phyloP scores from a whole-genome alignment of 2,329 filamentous ascomycete species.

The Ceratocystis huliohia region DNA sequence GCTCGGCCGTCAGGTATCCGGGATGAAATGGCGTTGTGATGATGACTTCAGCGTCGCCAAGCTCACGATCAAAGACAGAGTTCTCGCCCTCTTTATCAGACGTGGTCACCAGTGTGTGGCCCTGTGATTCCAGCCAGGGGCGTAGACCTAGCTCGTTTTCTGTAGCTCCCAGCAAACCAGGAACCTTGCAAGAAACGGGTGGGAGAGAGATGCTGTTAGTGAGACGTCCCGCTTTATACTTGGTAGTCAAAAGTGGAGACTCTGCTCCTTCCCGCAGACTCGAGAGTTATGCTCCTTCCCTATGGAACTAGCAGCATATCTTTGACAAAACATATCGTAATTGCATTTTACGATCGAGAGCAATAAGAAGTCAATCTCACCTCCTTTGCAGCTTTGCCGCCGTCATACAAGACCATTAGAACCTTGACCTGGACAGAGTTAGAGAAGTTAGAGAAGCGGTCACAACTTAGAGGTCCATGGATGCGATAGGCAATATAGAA shows the following conservation, averaged over 20 bases:
- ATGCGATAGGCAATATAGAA: background rate
- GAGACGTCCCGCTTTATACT: background rate
- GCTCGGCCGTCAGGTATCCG: conserved; percentile 91
- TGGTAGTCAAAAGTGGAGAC: background rate
- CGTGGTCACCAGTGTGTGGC: conserved; percentile 92
- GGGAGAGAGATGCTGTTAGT: conserved; percentile 12
- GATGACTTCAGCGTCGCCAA: conserved; percentile 95
- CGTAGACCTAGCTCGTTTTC: conserved; percentile 97
- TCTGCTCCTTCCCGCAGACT: background rate
- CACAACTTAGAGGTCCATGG: background rate
- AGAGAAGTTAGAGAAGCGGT: background rate
- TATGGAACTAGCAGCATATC: background rate
- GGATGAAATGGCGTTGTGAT: conserved; percentile 99
- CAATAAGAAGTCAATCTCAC: conserved; percentile 36
- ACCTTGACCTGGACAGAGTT: conserved; percentile 63
- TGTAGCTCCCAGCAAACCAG: conserved; percentile 80
- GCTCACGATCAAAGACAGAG: conserved; percentile 88
- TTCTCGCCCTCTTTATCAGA: conserved; percentile 93
- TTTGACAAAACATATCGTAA: background rate
- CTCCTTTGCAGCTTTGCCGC: conserved; percentile 74
- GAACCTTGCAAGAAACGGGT: conserved; percentile 40
- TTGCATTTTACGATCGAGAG: background rate
- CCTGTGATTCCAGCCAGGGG: conserved; percentile 94
- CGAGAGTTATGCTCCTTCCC: background rate
- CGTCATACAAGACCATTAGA: conserved; percentile 87